These are phyloP conservation scores for Colletotrichum sp. DNA, from an alignment of 2,329 filamentous ascomycete genomes.

Conservation along the genomic window DNA sequence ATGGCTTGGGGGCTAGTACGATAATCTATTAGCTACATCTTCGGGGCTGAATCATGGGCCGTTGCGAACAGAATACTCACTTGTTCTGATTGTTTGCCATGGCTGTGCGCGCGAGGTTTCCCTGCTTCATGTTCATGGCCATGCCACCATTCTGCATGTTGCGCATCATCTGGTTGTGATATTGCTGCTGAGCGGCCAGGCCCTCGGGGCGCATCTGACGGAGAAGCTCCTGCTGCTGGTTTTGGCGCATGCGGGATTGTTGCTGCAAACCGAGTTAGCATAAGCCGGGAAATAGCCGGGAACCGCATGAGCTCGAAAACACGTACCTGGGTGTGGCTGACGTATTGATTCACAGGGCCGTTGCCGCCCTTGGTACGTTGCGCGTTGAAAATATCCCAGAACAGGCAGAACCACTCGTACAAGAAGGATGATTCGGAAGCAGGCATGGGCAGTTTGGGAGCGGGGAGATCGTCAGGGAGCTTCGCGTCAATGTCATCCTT, in stretches of 20 bases:
- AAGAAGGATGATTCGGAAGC: conserved; percentile 80
- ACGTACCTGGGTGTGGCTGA: conserved; percentile 80
- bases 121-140: conserved; percentile 63
- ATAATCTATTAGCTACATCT: conserved; percentile 10
- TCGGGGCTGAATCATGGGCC: neutral
- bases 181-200: conserved; percentile 58
- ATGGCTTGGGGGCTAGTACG: conserved; percentile 67
- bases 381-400: conserved; percentile 94
- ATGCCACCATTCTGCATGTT: conserved; percentile 67
- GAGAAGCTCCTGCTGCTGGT: conserved; percentile 77
- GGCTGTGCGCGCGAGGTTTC: conserved; percentile 73
- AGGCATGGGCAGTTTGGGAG: conserved; percentile 70
- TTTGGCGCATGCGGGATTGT: conserved; percentile 76
- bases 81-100: conserved; percentile 80
- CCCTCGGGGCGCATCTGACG: conserved; percentile 70
- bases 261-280: conserved; percentile 45
- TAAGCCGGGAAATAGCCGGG: conserved; percentile 24
- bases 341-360: conserved; percentile 74
- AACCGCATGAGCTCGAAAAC: conserved; percentile 27
- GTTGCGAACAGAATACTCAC: conserved; percentile 49
- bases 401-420: conserved; percentile 97
- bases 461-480: conserved; percentile 80
- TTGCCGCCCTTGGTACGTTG: conserved; percentile 74
- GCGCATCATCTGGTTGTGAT: conserved; percentile 70
- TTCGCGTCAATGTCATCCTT: conserved; percentile 80